Conservation (phyloP, 805 yeast genomes). For the Candida dajiaensis region DNA sequence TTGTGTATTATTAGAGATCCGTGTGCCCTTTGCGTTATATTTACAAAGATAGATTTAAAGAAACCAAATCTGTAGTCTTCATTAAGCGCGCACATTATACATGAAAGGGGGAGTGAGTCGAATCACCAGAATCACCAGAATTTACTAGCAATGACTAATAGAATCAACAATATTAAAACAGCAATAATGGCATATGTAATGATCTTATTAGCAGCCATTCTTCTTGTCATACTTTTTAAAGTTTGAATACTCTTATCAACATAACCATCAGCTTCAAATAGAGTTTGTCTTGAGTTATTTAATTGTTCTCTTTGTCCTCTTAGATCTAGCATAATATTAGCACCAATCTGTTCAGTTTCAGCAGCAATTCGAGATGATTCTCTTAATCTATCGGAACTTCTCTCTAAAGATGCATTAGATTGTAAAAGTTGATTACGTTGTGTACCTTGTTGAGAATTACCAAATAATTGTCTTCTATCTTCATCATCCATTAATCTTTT, state of each 20-base stretch:
- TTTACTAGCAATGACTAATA: slow-evolving; percentile 79
- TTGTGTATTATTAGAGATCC: not conserved
- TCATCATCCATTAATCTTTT: slow-evolving; percentile 59
- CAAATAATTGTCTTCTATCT: slow-evolving; percentile 71
- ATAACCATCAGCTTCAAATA: slow-evolving; percentile 85
- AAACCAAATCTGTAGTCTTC: not conserved
- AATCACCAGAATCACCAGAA: slow-evolving; percentile 17
- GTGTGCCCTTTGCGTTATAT: not conserved
- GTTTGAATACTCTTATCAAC: slow-evolving; percentile 88
- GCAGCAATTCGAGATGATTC: slow-evolving; percentile 88
- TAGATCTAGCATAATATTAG: slow-evolving; percentile 80
- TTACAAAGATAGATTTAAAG: not conserved
- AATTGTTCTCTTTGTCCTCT: slow-evolving; percentile 93
- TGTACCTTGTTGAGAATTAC: slow-evolving; percentile 41
- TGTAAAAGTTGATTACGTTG: slow-evolving; percentile 80
- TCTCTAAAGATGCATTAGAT: slow-evolving; percentile 74
- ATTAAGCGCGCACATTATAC: not conserved
- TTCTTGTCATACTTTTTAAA: slow-evolving; percentile 82
- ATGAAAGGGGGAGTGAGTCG: not conserved
- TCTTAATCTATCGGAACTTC: slow-evolving; percentile 74
- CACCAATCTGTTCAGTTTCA: slow-evolving; percentile 90
- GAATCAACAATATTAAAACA: slow-evolving; percentile 72
- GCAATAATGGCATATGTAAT: slow-evolving; percentile 90
- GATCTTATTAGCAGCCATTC: slow-evolving; percentile 86
- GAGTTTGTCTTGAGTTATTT: slow-evolving; percentile 75